Evolutionary conservation across 805 yeast genomes (phyloP).

Genomic region (Ogataea thermomethanolica): DNA sequence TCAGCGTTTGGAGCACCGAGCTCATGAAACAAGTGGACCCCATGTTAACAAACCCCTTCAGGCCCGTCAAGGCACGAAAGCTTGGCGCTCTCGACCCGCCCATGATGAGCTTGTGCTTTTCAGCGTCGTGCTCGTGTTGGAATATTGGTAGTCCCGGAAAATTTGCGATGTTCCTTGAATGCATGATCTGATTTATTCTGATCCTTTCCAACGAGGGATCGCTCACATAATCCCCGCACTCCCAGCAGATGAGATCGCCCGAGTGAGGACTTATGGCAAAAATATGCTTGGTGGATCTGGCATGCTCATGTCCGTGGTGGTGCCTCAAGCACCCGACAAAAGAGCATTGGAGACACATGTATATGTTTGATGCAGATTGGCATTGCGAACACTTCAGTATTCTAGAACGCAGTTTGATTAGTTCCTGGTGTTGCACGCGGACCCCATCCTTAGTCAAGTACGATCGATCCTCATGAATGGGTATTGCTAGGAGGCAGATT

Average conservation of each 20-base stretch:
- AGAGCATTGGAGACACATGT: constrained; percentile 75
- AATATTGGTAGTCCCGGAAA: constrained; percentile 33
- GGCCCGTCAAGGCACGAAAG: constrained; percentile 63
- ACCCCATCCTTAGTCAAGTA: constrained; percentile 39
- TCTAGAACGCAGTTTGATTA: constrained; percentile 40
- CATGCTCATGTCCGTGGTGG: constrained; percentile 46
- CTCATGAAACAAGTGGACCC: constrained; percentile 98
- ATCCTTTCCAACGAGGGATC: constrained; percentile 56
- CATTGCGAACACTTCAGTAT: constrained; percentile 54
- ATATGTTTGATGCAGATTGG: constrained; percentile 38
- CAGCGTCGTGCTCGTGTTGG: constrained; percentile 26
- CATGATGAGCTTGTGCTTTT: constrained; percentile 27
- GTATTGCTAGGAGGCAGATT: constrained; percentile 34
- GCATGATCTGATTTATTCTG: constrained; percentile 34
- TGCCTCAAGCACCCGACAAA: constrained; percentile 65
- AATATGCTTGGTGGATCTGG: constrained; percentile 45
- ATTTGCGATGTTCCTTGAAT: constrained; percentile 16
- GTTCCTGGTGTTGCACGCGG: constrained; percentile 33
- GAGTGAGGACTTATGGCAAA: constrained; percentile 63
- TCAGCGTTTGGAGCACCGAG: constrained; percentile 79
- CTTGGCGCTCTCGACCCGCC: constrained; percentile 41
- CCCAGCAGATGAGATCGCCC: constrained; percentile 74
- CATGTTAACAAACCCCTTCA: constrained; percentile 86
- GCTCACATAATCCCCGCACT: constrained; percentile 69
- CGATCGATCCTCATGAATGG: constrained; percentile 10